phyloP scores from a whole-genome alignment of 768 basidiomycete species.

The Mycena epipterygia region DNA sequence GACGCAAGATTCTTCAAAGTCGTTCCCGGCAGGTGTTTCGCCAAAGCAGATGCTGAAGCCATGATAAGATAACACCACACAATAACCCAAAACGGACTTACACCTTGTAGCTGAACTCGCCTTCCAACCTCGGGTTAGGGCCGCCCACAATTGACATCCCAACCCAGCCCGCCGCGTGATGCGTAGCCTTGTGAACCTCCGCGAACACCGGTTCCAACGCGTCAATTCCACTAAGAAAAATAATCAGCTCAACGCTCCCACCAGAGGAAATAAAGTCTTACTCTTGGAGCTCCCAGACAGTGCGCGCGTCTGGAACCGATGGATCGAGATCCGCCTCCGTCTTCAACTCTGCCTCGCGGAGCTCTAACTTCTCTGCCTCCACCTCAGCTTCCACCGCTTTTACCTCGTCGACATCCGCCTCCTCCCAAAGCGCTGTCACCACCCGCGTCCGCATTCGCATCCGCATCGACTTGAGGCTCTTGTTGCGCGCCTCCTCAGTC shows the following conservation, averaged over 20 bases:
- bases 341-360: neutral
- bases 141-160: conserved; percentile 3
- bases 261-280: neutral
- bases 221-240: neutral
- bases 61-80: neutral
- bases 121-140: conserved; percentile 9
- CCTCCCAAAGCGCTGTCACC: neutral
- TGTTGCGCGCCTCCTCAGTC: neutral
- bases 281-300: neutral
- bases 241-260: neutral
- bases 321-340: neutral
- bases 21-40: neutral
- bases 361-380: neutral
- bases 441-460: conserved; percentile 13
- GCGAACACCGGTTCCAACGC: neutral
- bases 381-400: neutral
- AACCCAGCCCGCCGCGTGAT: neutral
- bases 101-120: conserved; percentile 17
- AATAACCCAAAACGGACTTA: conserved; percentile 2
- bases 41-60: too few relatives aligned
- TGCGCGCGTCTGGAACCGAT: too few relatives aligned
- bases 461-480: neutral
- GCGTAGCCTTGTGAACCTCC: neutral
- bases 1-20: conserved; percentile 4
- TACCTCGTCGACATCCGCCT: neutral